Base-by-base conservation (phyloP, 179 eudicot species). In the Heliamphora ciliata region DNA sequence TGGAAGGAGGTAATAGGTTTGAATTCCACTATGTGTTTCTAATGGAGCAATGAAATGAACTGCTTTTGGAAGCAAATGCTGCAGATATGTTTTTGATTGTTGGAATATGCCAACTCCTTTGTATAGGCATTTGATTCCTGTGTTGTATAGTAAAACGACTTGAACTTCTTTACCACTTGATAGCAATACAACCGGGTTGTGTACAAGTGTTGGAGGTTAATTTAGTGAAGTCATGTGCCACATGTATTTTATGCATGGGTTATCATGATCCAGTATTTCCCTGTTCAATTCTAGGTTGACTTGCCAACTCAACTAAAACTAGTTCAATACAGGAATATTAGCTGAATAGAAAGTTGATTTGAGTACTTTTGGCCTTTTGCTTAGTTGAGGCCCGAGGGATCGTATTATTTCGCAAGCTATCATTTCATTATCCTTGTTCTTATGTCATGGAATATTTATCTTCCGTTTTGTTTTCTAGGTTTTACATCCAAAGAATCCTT, bases 401-500 rank as follows among this genome's bases (percentile, higher is more conserved):
- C 17, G 44, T 47, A 13, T 65, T 24, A 3, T 7, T 6, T 31
- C 54, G 54, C 18, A 24, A 54, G 44, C 15, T 80, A 13, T 55
- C 31, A n/a, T 74, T 72, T 74, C 67, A 31, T 52, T 10, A 24
- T 74, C 78, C 46, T 78, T 71, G 24, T 67, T 1, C 73, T 18
- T 18, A 21, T 56, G 59, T 68, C n/a, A 46, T 47, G 46, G 52
- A 2, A 51, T 47, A n/a, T 47, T 2, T 4, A 40, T 48, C 3
- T 14, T 40, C 7, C 71, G 40, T 64, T 40, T 48, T 21, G 44
- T 83, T 81, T 68, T 78, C 21, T 87, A 95, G 98, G 98, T 95
- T 83, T 85, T 94, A 89, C 98, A 95, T 85, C 98, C 98, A 6
- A 91, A 95, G 85, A 95, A 95, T 44, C 98, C 98, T 10, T 95